A percentile compares a stretch with the other conserved stretches of the same genome.
These are phyloP conservation scores for Paramecium biaurelia DNA, from an alignment of 73 alveolate species.

Conservation along the genomic window DNA sequence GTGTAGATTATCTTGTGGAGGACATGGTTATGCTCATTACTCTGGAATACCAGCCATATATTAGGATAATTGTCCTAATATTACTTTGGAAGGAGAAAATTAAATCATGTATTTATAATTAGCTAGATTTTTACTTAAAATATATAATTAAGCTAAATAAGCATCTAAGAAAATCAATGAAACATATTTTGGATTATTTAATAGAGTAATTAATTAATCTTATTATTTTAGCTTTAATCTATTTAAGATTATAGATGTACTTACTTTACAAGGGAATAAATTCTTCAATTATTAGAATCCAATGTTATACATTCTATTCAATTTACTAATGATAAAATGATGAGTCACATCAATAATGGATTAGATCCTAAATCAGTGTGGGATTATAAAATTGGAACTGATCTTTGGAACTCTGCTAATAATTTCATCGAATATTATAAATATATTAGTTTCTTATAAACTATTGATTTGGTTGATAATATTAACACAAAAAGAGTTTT, in stretches of 20 bases:
- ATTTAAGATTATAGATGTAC: neutral
- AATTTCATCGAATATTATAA: neutral
- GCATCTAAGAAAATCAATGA: neutral
- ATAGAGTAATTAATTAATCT: neutral
- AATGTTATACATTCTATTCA: neutral
- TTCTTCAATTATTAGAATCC: neutral
- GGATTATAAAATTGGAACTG: conserved; percentile 53
- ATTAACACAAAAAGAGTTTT: neutral
- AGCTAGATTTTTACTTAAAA: conserved; percentile 53
- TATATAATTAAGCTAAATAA: neutral
- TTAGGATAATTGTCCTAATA: neutral
- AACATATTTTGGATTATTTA: neutral
- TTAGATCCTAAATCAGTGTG: conserved; percentile 37
- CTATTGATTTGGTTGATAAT: neutral
- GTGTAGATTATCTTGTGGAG: neutral
- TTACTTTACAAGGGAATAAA: neutral
- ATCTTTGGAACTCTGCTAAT: neutral
- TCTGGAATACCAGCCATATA: neutral
- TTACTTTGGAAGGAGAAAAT: neutral
- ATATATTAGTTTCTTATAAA: neutral
- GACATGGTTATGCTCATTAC: neutral
- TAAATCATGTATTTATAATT: conserved; percentile 55
- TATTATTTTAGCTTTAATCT: neutral
- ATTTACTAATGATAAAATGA: conserved; percentile 14
- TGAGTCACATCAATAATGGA: conserved; percentile 17